A percentile compares a stretch with the other conserved stretches of the same genome.
phyloP scores from a whole-genome alignment of 371 early-diverging fungal species.

The Mortierella sp. region DNA sequence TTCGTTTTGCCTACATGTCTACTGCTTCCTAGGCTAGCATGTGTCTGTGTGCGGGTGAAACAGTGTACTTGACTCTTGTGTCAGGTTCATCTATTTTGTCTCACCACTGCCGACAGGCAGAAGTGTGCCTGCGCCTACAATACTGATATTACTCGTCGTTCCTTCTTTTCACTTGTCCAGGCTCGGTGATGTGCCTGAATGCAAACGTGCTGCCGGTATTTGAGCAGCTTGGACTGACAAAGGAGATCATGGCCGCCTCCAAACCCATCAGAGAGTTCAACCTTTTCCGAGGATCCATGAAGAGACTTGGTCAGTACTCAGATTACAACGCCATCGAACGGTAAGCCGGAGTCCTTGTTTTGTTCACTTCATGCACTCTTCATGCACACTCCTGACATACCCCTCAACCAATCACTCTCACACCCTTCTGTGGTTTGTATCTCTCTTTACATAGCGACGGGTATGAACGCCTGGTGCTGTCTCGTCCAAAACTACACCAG shows the following conservation, averaged over 20 bases:
- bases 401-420: neutral
- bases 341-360: neutral
- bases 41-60: neutral
- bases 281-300: neutral
- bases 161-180: neutral
- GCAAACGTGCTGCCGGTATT: slow-evolving; percentile 14
- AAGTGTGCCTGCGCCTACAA: neutral
- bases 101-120: neutral
- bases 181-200: slow-evolving; percentile 16
- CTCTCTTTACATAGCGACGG: neutral
- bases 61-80: neutral
- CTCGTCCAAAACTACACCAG: slow-evolving; percentile 13
- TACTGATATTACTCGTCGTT: neutral
- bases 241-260: neutral
- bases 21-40: too few relatives aligned
- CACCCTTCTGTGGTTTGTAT: too few relatives aligned
- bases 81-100: neutral
- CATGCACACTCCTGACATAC: neutral
- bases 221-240: slow-evolving; percentile 3
- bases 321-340: neutral
- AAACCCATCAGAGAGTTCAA: slow-evolving; percentile 1
- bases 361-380: neutral
- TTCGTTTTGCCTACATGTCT: neutral
- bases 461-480: slow-evolving; percentile 1
- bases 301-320: neutral